phyloP scores from a whole-genome alignment of 202 grass and related monocot species.

The Carex arenaria region DNA sequence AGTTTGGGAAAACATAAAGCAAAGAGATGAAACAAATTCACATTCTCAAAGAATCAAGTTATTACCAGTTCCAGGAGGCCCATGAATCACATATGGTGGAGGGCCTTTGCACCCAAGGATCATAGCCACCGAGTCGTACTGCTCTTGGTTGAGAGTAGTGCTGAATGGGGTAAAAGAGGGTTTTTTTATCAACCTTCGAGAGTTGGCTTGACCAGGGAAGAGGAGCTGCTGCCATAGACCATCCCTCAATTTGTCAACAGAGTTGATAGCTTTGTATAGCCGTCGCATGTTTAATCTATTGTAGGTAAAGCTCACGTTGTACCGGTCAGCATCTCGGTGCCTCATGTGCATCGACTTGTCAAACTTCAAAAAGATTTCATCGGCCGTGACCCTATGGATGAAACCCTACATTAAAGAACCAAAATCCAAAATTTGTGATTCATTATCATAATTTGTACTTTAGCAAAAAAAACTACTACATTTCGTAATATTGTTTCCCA shows the following conservation, averaged over 20 bases:
- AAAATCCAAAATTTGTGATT: slow-evolving; percentile 17
- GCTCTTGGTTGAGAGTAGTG: slow-evolving; percentile 61
- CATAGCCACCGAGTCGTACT: slow-evolving; percentile 60
- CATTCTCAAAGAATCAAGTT: neutral
- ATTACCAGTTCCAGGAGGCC: slow-evolving; percentile 67
- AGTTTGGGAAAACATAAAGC: neutral
- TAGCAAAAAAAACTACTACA: neutral
- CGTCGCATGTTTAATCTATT: slow-evolving; percentile 91
- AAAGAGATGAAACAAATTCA: neutral
- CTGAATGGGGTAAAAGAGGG: slow-evolving; percentile 48
- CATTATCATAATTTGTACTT: slow-evolving; percentile 14
- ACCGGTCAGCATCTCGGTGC: slow-evolving; percentile 38
- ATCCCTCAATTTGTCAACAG: slow-evolving; percentile 41
- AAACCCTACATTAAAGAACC: slow-evolving; percentile 54
- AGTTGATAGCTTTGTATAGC: slow-evolving; percentile 53
- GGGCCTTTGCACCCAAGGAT: slow-evolving; percentile 71
- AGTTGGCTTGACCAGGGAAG: slow-evolving; percentile 36
- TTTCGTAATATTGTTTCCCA: slow-evolving; percentile 12
- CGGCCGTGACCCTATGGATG: slow-evolving; percentile 87
- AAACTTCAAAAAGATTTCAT: slow-evolving; percentile 90
- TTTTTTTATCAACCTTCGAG: slow-evolving; percentile 36
- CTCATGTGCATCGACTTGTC: slow-evolving; percentile 38
- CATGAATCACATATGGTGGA: slow-evolving; percentile 76
- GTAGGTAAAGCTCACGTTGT: slow-evolving; percentile 81
- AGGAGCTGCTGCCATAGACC: slow-evolving; percentile 41